Base-by-base conservation (phyloP, 2,329 filamentous ascomycete species). In the Aspergillus spinulosporus region DNA sequence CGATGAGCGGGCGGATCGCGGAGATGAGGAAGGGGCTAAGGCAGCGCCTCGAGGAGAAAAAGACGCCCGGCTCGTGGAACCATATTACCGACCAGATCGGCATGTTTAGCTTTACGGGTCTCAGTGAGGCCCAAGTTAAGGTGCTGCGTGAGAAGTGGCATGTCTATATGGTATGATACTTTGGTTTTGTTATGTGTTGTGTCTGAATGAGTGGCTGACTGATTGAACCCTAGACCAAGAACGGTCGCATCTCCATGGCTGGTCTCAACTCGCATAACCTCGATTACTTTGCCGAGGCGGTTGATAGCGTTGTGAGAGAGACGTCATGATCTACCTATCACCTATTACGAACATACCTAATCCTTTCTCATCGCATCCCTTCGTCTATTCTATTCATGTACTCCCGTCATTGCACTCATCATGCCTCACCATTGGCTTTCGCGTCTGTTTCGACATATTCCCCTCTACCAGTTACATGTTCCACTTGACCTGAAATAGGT, bases 1-100 rank as follows among this genome's bases (percentile, higher is more conserved):
- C 90, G 64, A 99, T 99, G 94, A 92, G 90, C 28, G 93, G 94
- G 26, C 88, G 94, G 61, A 99, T 99, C 79, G 93, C 90, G 64
- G 84, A 85, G 70, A 99, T 97, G 94, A 87, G 94, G 62, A 85
- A 85, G 68, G 85, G 84, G 3, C 79, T 99, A 65, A 84, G 90
- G 49, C 77, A 79, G 55, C 90, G 92, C 75, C 84, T 99, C 7
- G 93, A 97, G 77, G 85, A 87, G 69, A 83, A 93, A 58, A 85
- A 84, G 31, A 97, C 94, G 0, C 93, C 93, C 0, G 93, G 93
- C 32, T 88, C 84, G 11, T 99, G 94, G 94, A 90, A 92, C 70
- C 94, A 99, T 78, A 96, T 99, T 73, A 97, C 92, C 12, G 90
- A 95, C 68, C 94, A 99, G 82, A 99, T 99, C 71, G 94, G 94